Base-by-base conservation (phyloP, 208 protist genomes). In the Phytomonas sp. region DNA sequence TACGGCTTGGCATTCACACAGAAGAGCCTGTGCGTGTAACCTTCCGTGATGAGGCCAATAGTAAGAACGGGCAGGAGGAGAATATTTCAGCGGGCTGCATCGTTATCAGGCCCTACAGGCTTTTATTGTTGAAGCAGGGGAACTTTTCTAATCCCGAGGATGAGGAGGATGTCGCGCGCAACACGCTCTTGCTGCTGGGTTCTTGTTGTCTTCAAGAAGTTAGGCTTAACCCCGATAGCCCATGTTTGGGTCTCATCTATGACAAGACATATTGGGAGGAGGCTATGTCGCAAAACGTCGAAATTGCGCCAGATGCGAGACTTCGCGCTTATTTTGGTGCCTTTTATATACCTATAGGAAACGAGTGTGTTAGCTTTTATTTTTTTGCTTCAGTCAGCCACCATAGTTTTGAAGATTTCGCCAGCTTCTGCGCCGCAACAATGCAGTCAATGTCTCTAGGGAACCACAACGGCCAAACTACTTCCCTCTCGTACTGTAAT, bases 401-500 rank as follows among this genome's bases (percentile, higher is more conserved):
- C 29, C 83, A 88, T 77, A 80, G 80, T 7, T 82, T 89, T 29
- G 83, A 83, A 61, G 84, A 88, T 66, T 86, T 92, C 32, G 67
- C 91, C 16, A 82, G 73, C 40, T 87, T 88, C 60, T 91, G 84
- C 74, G 85, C 78, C 42, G 33, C 84, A 42, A 88, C 85, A 31
- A 73, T 94, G 73, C 79, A 91, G 52, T 86, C 87, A 10, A 65
- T 94, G 29, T 89, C 87, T 5, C 74, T 94, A 29, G 87, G 89
- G 33, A 94, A 94, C 71, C 89, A 94, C 76, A 80, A 84, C 68
- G 89, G 89, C 31, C 89, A 94, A 68, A 60, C 72, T 29, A 82
- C 84, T 8, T 89, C 87, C 16, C 70, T 92, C 60, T 67, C 84
- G 63, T 94, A 94, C 79, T 92, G 86, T 81, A 92, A 87, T 71